These are phyloP conservation scores for Gossypium mustelinum DNA, from an alignment of 345 rosid species.

Conservation along the genomic window DNA sequence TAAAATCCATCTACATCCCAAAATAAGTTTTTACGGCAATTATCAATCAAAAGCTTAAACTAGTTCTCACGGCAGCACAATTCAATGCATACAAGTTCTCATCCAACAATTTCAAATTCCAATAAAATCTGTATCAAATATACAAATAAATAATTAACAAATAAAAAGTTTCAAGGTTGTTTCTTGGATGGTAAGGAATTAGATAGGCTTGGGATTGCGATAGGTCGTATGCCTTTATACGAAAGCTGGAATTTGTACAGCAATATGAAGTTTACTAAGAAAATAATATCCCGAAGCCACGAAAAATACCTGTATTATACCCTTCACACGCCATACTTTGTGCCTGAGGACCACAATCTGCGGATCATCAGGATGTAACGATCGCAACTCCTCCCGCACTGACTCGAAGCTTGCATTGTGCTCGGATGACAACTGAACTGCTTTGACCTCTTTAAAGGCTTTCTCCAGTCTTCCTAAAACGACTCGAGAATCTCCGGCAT, in stretches of 20 bases:
- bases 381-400: conserved; percentile 84
- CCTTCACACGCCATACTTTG: conserved; percentile 98
- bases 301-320: conserved; percentile 72
- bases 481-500: conserved; percentile 93
- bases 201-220: not conserved
- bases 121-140: not conserved
- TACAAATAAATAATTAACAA: not conserved
- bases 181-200: not conserved
- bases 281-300: conserved; percentile 3
- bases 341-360: conserved; percentile 86
- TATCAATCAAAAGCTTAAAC: not conserved
- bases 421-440: conserved; percentile 82
- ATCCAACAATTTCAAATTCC: not conserved
- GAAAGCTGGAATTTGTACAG: not conserved
- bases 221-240: not conserved
- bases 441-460: conserved; percentile 55
- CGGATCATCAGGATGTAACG: conserved; percentile 91
- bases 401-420: conserved; percentile 85
- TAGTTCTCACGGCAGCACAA: not conserved
- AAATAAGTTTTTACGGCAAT: not conserved
- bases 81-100: not conserved
- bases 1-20: not conserved
- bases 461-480: conserved; percentile 69
- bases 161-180: not conserved
- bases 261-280: not conserved